These are phyloP conservation scores for Pestalotiopsis sp. DNA, from an alignment of 2,329 filamentous ascomycete genomes.

Conservation along the genomic window DNA sequence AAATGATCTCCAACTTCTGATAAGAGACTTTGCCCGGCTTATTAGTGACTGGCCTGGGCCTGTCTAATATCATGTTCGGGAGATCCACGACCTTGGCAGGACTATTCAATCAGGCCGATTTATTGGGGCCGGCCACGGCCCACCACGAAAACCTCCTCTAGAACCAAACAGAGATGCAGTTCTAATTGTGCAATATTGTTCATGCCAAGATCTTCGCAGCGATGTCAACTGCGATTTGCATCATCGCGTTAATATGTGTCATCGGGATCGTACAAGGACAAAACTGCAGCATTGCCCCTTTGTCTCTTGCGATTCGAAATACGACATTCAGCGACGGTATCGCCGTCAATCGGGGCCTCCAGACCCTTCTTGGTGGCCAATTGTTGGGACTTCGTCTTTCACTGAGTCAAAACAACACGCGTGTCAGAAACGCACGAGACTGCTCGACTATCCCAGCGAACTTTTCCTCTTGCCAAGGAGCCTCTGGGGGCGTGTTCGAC, in stretches of 20 bases:
- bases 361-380: constrained; percentile 7
- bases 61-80: neutral
- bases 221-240: neutral
- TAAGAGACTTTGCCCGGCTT: neutral
- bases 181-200: neutral
- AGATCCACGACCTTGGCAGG: neutral
- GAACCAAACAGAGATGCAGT: neutral
- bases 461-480: constrained; percentile 9
- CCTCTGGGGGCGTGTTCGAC: constrained; percentile 8
- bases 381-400: constrained; percentile 8
- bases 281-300: constrained; percentile 5
- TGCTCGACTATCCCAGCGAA: neutral
- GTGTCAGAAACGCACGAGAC: constrained; percentile 10
- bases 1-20: neutral
- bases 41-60: neutral
- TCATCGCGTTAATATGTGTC: neutral
- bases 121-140: neutral
- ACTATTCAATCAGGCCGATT: neutral
- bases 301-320: constrained; percentile 5
- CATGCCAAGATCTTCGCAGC: neutral
- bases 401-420: constrained; percentile 11
- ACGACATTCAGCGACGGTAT: constrained; percentile 12
- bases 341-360: constrained; percentile 7
- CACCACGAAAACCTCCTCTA: neutral
- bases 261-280: neutral